Percentiles rank a stretch among this genome's conserved stretches.
These are phyloP conservation scores for Cucurbita argyrosperma DNA, from an alignment of 306 rosid species.

Conservation along the genomic window DNA sequence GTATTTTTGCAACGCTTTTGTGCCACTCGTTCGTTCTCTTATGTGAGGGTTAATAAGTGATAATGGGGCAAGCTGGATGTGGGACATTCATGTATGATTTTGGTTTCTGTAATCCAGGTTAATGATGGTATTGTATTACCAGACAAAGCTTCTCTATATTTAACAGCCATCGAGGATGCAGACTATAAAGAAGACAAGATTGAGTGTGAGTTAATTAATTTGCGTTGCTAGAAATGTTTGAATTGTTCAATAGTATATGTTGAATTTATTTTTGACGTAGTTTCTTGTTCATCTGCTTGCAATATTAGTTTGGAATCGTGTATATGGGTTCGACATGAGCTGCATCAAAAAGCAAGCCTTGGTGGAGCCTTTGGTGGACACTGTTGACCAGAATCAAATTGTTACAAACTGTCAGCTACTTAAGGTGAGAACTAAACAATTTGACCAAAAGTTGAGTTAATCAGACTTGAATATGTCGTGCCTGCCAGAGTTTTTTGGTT, in stretches of 20 bases:
- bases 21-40: neutral
- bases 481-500: too few relatives aligned
- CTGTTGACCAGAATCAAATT: constrained; percentile 88
- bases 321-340: constrained; percentile 94
- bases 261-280: neutral
- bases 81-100: neutral
- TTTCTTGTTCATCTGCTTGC: neutral
- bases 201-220: constrained; percentile 53
- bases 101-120: constrained; percentile 26
- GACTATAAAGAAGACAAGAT: constrained; percentile 98
- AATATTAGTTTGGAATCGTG: constrained; percentile 72
- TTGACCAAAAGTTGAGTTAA: neutral
- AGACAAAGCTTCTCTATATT: constrained; percentile 66
- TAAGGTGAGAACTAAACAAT: constrained; percentile 39
- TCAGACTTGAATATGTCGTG: too few relatives aligned
- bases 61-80: neutral
- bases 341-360: constrained; percentile 96
- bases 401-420: constrained; percentile 83
- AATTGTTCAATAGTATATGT: neutral
- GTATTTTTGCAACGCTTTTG: neutral
- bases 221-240: neutral
- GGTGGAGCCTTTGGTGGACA: constrained; percentile 96
- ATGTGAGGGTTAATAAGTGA: neutral
- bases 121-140: constrained; percentile 76
- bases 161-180: constrained; percentile 92